These are phyloP conservation scores for Calonectria hongkongensis DNA, from an alignment of 2,329 filamentous ascomycete genomes.

Conservation along the genomic window DNA sequence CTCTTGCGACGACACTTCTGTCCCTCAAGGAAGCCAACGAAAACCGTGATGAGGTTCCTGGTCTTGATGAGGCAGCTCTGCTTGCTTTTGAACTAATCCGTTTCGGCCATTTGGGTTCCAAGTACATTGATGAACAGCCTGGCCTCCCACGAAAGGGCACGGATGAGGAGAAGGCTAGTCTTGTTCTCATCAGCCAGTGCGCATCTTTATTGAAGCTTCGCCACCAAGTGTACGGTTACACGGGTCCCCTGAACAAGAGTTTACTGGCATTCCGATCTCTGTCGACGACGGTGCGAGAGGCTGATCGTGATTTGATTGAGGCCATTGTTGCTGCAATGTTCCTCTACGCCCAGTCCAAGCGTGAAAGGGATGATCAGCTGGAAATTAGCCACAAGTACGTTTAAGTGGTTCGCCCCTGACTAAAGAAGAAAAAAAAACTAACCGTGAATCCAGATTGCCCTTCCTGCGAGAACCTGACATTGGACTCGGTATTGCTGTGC, in stretches of 20 bases:
- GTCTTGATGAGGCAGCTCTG: constrained; percentile 85
- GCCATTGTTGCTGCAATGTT: constrained; percentile 88
- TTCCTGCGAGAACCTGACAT: constrained; percentile 83
- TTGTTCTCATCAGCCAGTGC: constrained; percentile 89
- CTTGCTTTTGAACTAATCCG: constrained; percentile 90
- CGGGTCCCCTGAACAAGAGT: constrained; percentile 93
- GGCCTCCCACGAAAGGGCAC: constrained; percentile 73
- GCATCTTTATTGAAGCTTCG: constrained; percentile 88
- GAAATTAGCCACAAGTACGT: constrained; percentile 83
- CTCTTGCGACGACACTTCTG: constrained; percentile 81
- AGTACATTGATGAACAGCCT: constrained; percentile 74
- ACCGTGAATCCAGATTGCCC: constrained; percentile 71
- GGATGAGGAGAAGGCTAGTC: constrained; percentile 85
- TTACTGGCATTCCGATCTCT: constrained; percentile 91
- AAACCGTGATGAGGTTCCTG: constrained; percentile 64
- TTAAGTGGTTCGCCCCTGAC: constrained; percentile 29
- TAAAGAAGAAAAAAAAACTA: constrained; percentile 22
- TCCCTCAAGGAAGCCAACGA: constrained; percentile 74
- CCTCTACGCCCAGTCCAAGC: constrained; percentile 85
- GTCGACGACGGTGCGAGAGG: constrained; percentile 85
- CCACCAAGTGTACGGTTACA: constrained; percentile 92
- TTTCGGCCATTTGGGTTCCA: constrained; percentile 84
- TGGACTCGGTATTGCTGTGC: constrained; percentile 85
- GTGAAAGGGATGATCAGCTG: constrained; percentile 79
- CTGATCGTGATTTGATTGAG: constrained; percentile 89